Conservation (phyloP, 768 basidiomycete species). For the Psilocybe sp. region DNA sequence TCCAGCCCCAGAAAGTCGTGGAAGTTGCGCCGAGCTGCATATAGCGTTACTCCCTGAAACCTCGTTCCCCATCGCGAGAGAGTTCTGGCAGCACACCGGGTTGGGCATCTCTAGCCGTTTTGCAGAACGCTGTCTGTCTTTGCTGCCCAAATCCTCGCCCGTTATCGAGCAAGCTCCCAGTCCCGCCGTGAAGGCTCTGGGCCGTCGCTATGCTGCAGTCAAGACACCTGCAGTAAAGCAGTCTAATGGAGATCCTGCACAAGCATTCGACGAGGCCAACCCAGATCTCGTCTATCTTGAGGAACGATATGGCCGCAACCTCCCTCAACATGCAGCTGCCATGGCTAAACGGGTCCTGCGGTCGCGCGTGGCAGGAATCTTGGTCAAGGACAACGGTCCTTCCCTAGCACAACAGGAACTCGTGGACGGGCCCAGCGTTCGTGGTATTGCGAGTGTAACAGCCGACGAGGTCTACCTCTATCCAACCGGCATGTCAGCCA, state of each 20-base stretch:
- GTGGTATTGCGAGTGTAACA: constrained; percentile 65
- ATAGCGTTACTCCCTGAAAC: constrained; percentile 75
- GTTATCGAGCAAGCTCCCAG: constrained; percentile 18
- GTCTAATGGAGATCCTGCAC: constrained; percentile 3
- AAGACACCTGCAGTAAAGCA: constrained; percentile 11
- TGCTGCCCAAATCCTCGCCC: constrained; percentile 48
- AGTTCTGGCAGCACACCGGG: constrained; percentile 97
- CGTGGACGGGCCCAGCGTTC: constrained; percentile 57
- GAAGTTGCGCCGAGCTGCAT: constrained; percentile 59
- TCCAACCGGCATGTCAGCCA: constrained; percentile 89
- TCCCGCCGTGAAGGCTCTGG: constrained; percentile 38
- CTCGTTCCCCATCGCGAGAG: constrained; percentile 65
- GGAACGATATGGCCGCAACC: constrained; percentile 91
- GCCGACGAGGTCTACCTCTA: constrained; percentile 90
- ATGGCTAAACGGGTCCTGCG: constrained; percentile 86
- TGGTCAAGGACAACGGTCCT: constrained; percentile 54
- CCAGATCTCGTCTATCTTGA: constrained; percentile 77
- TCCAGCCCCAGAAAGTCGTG: constrained; percentile 21
- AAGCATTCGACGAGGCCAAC: constrained; percentile 44
- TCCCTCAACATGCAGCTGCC: constrained; percentile 67
- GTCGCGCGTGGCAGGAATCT: constrained; percentile 85
- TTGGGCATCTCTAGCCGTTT: constrained; percentile 85
- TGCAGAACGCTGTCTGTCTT: constrained; percentile 77
- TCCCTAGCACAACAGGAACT: constrained; percentile 25
- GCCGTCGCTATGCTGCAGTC: constrained; percentile 59